Base-by-base conservation (phyloP, 2,329 filamentous ascomycete species). In the Microcyclospora pomicola region DNA sequence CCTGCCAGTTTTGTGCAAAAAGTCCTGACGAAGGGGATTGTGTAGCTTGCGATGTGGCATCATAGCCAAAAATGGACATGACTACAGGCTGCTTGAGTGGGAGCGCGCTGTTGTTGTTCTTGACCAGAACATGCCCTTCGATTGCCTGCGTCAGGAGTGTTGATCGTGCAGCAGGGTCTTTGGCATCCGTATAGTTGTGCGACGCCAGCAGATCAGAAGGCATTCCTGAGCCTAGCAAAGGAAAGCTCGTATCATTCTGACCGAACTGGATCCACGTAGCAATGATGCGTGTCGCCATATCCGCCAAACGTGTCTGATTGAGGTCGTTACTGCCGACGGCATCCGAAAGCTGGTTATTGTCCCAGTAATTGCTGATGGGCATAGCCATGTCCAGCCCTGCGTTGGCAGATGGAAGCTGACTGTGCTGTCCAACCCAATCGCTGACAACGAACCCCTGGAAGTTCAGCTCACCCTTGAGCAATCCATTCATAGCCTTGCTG, bases 391-490 rank as follows among this genome's bases (percentile, higher is more conserved):
- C 78, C 2, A 82, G 60, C 0, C 78, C 78, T 14, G 71, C 67
- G 32, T 80, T 58, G 0, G 75, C 73, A 19, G 73, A 75, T 1
- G 64, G 66, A 0, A 79, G 68, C 1, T 73, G 73, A 0, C 68
- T 68, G 38, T 75, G 66, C 39, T 80, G 75, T 0, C 73, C 73
- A 16, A 71, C 58, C 77, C 80, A 84, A 54, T 85, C 80, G 0
- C 73, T 77, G 63, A 82, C 75, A 15, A 82, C 72, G 47, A 62
- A 77, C 51, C 80, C 80, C 47, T 82, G 77, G 47, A 84, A 84
- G 0, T 77, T 77, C 35, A 84, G 65, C 58, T 85, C 80, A 33
- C 80, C 77, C 49, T 85, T 85, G 7, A 84, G 62, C 3, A 85
- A 63, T 0, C 73, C 75, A 45, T 83, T 84, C 37, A 81, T 65